Base-by-base conservation (phyloP, 805 yeast species). In the Starmerella potacharoeniae region DNA sequence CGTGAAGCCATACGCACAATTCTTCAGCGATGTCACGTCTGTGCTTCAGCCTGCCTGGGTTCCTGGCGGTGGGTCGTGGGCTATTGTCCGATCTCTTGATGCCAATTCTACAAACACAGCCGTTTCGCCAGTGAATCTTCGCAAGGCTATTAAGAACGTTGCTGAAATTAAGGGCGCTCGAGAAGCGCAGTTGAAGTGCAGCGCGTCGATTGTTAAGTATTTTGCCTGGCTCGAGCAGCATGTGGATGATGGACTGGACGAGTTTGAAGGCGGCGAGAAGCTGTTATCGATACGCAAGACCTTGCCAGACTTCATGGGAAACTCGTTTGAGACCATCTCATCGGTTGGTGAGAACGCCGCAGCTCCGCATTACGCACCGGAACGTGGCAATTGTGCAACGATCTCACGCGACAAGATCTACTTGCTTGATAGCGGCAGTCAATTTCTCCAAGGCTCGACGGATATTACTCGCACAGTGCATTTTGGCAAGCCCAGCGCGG, bases 381-480 rank as follows among this genome's bases (percentile, higher is more conserved):
- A 60, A 63, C 72, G 52, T 54, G 82, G 77, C 8, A 73, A 77
- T 13, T 76, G 79, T 50, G 71, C 84, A 0, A 68, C 77, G 54
- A 81, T 93, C 57, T 83, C 85, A 64, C 83, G 85, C 10, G 69
- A 77, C 16, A 77, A 82, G 54, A 77, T 90, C 1, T 89, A 84
- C 61, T 73, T 93, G 58, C 75, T 87, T 56, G 99, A 93, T 68
- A 81, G 96, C 2, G 99, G 99, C 3, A 85, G 91, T 0, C 99
- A 93, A 64, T 91, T 79, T 65, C 68, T 84, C 16, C 96, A 93
- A 65, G 98, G 97, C 13, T 91, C 98, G 0, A 93, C 98, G 0
- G 99, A 93, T 66, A 87, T 90, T 33, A 93, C 98, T 0, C 77
- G 99, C 63, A 88, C 97, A 0, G 70, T 82, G 51, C 93, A 86